phyloP scores from a whole-genome alignment of 306 rosid species.

The Prunus kanzakura region DNA sequence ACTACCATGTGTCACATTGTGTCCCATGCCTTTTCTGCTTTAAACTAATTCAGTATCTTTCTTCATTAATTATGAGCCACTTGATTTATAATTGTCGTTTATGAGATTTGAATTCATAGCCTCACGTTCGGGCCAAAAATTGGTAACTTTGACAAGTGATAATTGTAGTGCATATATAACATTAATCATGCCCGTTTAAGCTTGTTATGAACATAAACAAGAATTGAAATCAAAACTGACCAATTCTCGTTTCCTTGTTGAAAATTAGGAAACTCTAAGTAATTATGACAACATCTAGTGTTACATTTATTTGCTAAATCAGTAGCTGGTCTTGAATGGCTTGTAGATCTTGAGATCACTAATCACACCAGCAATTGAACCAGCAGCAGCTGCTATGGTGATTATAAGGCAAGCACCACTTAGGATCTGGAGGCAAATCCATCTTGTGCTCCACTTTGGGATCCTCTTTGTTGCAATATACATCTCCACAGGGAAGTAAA shows the following conservation, averaged over 20 bases:
- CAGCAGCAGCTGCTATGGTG: constrained; percentile 57
- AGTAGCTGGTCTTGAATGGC: constrained; percentile 49
- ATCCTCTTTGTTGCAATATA: constrained; percentile 65
- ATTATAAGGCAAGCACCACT: constrained; percentile 49
- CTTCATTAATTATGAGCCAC: no score
- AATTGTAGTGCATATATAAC: neutral
- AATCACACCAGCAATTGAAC: constrained; percentile 70
- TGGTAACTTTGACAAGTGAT: neutral
- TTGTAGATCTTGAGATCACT: constrained; percentile 48
- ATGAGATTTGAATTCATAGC: no score
- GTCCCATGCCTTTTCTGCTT: neutral
- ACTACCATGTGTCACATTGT: neutral
- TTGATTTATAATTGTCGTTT: no score
- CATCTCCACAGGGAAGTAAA: constrained; percentile 76
- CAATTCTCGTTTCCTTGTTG: neutral
- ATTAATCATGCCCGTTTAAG: neutral
- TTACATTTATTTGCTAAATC: neutral
- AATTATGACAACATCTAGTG: neutral
- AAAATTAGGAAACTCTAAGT: neutral
- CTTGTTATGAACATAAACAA: neutral
- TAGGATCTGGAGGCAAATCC: constrained; percentile 56
- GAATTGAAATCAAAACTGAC: constrained; percentile 7
- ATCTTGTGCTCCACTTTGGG: constrained; percentile 67
- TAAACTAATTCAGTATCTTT: neutral
- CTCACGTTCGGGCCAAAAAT: no score